Base-by-base conservation (phyloP, 78 protist species). In the Speleostelium caveatum region DNA sequence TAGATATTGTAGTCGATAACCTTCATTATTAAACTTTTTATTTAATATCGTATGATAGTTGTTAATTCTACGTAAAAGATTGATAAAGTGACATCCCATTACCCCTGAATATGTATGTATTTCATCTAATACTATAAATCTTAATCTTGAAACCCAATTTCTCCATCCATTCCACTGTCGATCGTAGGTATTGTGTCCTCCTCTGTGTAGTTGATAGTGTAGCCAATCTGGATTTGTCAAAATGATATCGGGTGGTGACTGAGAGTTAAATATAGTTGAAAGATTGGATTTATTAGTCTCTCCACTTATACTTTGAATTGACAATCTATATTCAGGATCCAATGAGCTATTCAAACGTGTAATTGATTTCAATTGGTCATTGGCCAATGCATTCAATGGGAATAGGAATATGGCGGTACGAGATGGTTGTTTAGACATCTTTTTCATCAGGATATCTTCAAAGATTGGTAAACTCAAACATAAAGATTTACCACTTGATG, bases 301-400 rank as follows among this genome's bases (percentile, higher is more conserved):
- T n/a, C 86, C 65, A 42, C 41, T 41, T 33, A 87, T 30, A 33
- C 28, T 36, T 8, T 65, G 33, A 22, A 87, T 73, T 19, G 59
- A 65, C 33, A 87, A 39, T 30, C 93, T 73, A 28, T 24, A 14
- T 22, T 24, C 7, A 7, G n/a, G 8, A 0, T 62, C 75, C 7
- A 77, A 7, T 17, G 24, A 1, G 12, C 16, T 21, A 62, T 90
- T 90, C 4, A 90, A 69, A 12, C 32, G 33, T 22, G 36, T 63
- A 51, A 92, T 71, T 0, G 87, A 73, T 2, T 61, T 41, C 16
- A 75, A 6, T 61, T 92, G 95, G 55, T 92, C 86, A 39, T 66
- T 92, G 0, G 91, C 93, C 68, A 92, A 68, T 17, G 95, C 95
- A 39, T 92, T 92, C 69, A 92, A 59, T 0, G 95, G 95, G n/a